Conservation (phyloP, 139 green algal genomes). For the Micromonas commoda region DNA sequence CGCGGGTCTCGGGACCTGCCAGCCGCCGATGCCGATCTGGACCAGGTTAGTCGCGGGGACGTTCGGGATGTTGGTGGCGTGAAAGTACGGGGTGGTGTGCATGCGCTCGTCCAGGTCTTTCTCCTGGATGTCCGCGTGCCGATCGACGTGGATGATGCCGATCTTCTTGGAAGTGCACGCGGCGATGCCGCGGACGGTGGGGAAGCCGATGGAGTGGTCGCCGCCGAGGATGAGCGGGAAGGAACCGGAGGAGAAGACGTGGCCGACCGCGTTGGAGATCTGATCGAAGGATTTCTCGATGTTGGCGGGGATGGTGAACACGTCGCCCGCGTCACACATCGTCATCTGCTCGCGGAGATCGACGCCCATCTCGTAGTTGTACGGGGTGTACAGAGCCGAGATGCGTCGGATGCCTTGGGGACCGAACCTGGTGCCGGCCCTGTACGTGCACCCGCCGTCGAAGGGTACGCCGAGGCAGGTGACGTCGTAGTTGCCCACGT, state of each 20-base stretch:
- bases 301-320: constrained; percentile 29
- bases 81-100: constrained; percentile 29
- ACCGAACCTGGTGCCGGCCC: constrained; percentile 21
- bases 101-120: constrained; percentile 28
- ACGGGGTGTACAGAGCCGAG: constrained; percentile 26
- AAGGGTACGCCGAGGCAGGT: constrained; percentile 21
- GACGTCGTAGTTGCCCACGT: constrained; percentile 16
- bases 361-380: constrained; percentile 27
- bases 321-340: constrained; percentile 17
- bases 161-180: constrained; percentile 19
- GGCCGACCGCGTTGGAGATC: constrained; percentile 24
- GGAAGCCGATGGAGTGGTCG: constrained; percentile 26
- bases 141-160: constrained; percentile 27
- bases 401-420: constrained; percentile 27
- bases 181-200: constrained; percentile 21
- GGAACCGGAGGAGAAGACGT: constrained; percentile 14
- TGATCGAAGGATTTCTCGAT: constrained; percentile 29
- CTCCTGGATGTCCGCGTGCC: constrained; percentile 30
- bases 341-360: constrained; percentile 29
- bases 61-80: constrained; percentile 28
- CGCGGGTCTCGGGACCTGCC: constrained; percentile 23
- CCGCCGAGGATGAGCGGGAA: constrained; percentile 26
- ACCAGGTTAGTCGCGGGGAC: constrained; percentile 14
- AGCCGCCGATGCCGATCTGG: constrained; percentile 28
- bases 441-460: constrained; percentile 27